phyloP scores from a whole-genome alignment of 306 rosid genomes.

The Quercus mongolica region DNA sequence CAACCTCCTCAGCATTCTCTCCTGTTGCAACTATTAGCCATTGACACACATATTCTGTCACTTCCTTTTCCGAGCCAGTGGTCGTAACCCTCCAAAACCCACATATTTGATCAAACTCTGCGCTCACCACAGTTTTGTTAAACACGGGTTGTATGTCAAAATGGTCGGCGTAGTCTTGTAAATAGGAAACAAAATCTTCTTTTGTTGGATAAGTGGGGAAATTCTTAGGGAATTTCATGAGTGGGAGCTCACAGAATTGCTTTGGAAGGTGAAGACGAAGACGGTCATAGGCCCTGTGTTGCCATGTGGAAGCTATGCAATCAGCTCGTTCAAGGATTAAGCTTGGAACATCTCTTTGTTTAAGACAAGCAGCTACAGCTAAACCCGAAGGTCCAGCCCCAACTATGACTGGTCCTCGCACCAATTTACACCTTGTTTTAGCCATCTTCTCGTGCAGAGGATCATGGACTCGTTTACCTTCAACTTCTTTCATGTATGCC shows the following conservation, averaged over 20 bases:
- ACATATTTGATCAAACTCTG: conserved; percentile 43
- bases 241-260: conserved; percentile 74
- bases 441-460: conserved; percentile 17
- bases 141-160: conserved; percentile 59
- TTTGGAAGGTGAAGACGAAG: conserved; percentile 93
- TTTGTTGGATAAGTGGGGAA: conserved; percentile 86
- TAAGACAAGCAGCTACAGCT: conserved; percentile 88
- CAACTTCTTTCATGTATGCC: conserved; percentile 72
- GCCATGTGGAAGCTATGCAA: conserved; percentile 93
- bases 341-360: conserved; percentile 62
- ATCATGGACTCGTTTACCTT: conserved; percentile 66
- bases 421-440: conserved; percentile 14
- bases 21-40: conserved; percentile 92
- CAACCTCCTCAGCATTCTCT: conserved; percentile 70
- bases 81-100: conserved; percentile 61
- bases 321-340: conserved; percentile 61
- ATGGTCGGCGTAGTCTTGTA: conserved; percentile 46
- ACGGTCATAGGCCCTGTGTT: conserved; percentile 78
- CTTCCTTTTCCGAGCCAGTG: conserved; percentile 19
- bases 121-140: conserved; percentile 44
- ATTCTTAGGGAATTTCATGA: conserved; percentile 68
- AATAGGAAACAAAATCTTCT: conserved; percentile 65
- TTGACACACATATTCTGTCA: conserved; percentile 42
- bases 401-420: conserved; percentile 68
- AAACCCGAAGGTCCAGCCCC: conserved; percentile 98